Base-by-base conservation (phyloP, 306 rosid species). In the Pyrus bretschneideri region DNA sequence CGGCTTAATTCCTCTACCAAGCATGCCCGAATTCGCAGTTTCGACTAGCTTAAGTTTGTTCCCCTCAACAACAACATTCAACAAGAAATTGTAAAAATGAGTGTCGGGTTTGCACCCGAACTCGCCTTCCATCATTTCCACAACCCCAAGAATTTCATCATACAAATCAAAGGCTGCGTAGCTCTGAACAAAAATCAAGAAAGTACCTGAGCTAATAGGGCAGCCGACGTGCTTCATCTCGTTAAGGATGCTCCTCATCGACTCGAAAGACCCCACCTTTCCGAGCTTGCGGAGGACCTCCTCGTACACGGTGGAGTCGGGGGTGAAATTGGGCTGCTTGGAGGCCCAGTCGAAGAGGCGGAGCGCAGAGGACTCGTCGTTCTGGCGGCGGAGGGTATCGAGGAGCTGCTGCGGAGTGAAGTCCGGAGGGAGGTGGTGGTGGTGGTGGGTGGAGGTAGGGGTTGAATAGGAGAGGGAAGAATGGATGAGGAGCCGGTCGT, bases 11-110 rank as follows among this genome's bases (percentile, higher is more conserved):
- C 87, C 88, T 40, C 80, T 78, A 46, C 73, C 29, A 49, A 85
- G 78, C 98, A 92, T 89, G 31, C 73, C 68, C 0, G 87, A 80
- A 76, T 92, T 93, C 5, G 89, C 75, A 17, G 80, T 80, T 74
- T 95, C 97, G 1, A 95, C 91, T 1, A 89, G 87, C 54, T 85
- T 90, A 52, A 92, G 96, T 46, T 92, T 92, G 69, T 88, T 85
- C 4, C 79, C 90, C 17, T 89, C 93, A 25, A 90, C 96, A 30
- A 95, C 90, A 54, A 79, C 85, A 83, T 89, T 88, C 67, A 95
- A 60, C 69, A 86, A 65, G 59, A 83, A 65, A 74, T 95, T 95
- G 73, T 87, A 92, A 29, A 91, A 85, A 62, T 80, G 84, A 4
- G 96, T 86, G 69, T 90, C 89, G 11, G 87, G 87, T 38, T 85